A percentile compares a stretch with the other conserved stretches of the same genome.
phyloP scores from a whole-genome alignment of 2,329 filamentous ascomycete genomes.

The Phyllosticta citrichinensis region DNA sequence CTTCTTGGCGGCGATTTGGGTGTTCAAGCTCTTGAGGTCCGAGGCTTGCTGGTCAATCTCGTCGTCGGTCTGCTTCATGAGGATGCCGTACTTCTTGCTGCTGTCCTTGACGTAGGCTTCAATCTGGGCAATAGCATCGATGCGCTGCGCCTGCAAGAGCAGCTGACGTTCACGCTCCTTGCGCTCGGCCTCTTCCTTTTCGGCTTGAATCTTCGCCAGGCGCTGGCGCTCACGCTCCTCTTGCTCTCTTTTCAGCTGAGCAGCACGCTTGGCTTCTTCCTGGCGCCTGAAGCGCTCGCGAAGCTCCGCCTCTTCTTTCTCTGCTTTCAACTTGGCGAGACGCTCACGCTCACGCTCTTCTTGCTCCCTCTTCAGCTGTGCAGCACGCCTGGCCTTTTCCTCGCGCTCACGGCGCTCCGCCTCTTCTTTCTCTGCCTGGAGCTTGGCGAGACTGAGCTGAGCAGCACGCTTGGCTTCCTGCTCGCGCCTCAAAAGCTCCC shows the following conservation, averaged over 20 bases:
- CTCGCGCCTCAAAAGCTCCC: too few species aligned
- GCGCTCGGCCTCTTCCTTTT: slow-evolving; percentile 1
- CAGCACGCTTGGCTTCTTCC: not conserved
- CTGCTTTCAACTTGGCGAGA: not conserved
- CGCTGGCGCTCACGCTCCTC: not conserved
- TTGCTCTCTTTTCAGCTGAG: not conserved
- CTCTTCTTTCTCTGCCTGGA: not conserved
- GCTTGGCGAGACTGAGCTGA: not conserved
- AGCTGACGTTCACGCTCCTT: not conserved
- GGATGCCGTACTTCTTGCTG: not conserved
- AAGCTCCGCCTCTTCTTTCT: not conserved
- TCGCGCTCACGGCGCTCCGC: not conserved
- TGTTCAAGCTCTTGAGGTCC: not conserved
- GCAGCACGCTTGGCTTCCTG: not conserved
- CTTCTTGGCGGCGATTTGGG: not conserved
- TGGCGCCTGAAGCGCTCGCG: not conserved
- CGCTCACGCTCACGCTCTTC: not conserved
- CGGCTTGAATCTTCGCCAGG: not conserved
- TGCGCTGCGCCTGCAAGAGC: not conserved
- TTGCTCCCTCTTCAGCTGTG: not conserved
- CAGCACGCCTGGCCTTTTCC: not conserved
- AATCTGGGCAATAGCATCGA: not conserved
- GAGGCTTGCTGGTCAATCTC: not conserved
- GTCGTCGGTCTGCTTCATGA: not conserved
- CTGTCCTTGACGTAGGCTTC: not conserved